A percentile compares a stretch with the other conserved stretches of the same genome.
Evolutionary conservation across 768 basidiomycete species (phyloP).

Genomic region (Pleurotus tuber-regium): DNA sequence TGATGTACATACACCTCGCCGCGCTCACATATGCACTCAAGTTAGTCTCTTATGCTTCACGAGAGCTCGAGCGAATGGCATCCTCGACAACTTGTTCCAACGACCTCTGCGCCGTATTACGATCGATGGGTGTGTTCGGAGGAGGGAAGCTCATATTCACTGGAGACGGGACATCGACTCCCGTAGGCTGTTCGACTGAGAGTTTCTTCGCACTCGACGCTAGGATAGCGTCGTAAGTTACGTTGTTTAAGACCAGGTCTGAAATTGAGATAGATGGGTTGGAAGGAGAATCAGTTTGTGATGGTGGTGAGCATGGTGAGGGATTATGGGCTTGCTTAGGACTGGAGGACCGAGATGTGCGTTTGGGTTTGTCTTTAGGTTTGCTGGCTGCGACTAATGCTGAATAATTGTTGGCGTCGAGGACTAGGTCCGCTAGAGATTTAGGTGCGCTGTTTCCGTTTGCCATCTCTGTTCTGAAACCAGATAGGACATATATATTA

Average conservation of each 20-base stretch:
- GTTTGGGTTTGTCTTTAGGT: background rate
- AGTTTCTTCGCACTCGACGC: conserved; percentile 18
- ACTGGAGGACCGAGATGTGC: too few species aligned
- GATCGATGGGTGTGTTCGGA: conserved; percentile 4
- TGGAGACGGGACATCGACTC: background rate
- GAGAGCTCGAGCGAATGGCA: background rate
- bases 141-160: conserved; percentile 1
- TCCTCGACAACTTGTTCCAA: conserved; percentile 5
- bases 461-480: background rate
- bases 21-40: background rate
- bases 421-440: conserved; percentile 14
- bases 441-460: background rate
- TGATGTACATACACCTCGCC: too few species aligned
- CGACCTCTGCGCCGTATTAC: background rate
- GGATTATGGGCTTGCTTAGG: background rate
- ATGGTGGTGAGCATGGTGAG: background rate
- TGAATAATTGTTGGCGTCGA: conserved; percentile 12
- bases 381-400: conserved; percentile 1
- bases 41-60: too few species aligned
- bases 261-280: conserved; percentile 15
- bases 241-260: conserved; percentile 18
- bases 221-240: conserved; percentile 24
- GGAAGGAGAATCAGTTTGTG: background rate
- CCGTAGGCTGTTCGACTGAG: background rate
- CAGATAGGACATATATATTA: too few species aligned